Evolutionary conservation across 805 yeast genomes (phyloP), one percentile per base, ranked within the genome.

Genomic region (Sugiyamaella lignohabitans): DNA sequence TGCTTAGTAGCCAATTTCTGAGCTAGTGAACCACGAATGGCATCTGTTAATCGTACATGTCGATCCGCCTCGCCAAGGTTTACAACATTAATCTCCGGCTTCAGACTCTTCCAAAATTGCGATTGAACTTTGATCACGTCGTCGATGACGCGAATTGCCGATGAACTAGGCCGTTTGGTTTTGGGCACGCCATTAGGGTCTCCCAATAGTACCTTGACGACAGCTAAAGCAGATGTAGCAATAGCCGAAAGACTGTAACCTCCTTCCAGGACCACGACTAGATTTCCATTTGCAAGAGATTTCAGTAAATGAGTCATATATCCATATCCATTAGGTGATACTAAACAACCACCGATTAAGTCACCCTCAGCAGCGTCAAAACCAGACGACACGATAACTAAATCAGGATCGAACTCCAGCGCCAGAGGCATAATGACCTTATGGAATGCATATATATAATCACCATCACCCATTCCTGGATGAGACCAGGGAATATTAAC

Each of bases 311-410:
- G 95, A 3, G 97, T 86, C 96, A 93, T 88, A 53, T 88, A 89
- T 5, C 96, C 97, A 63, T 93, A 93, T 11, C 96, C 96, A 34
- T 88, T 84, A 1, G 98, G 98, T 0, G 96, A 76, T 1, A 93
- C 95, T 62, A 87, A 94, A 64, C 97, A 93, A 40, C 91, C 95
- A 8, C 98, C 99, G 53, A 93, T 86, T 49, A 87, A 82, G 65
- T 93, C 99, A 50, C 98, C 98, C 59, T 87, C 96, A 1, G 99
- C 99, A 18, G 98, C 98, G 68, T 93, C 99, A 58, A 93, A 93
- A 0, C 99, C 99, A 0, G 98, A 82, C 17, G 96, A 86, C 27
- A 93, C 81, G 30, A 93, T 87, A 3, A 89, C 91, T 53, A 93
- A 72, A 67, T 93, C 98, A 0, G 99, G 97, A 59, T 82, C 81